Conservation (phyloP, 352 stramenopile species). For the Pythium chondricola region DNA sequence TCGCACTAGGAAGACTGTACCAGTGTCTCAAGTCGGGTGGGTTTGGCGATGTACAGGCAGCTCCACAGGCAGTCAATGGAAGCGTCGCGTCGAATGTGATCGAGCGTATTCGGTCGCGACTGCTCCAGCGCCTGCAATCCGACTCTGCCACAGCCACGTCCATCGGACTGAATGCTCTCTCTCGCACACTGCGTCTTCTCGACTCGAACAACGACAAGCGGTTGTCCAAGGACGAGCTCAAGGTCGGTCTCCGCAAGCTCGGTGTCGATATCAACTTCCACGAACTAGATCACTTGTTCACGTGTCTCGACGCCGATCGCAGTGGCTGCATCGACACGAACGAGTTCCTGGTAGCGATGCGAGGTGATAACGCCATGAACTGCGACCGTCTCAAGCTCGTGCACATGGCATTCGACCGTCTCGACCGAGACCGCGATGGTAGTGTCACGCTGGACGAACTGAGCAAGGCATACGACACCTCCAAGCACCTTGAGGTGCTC, state of each 20-base stretch:
- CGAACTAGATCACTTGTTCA: slow-evolving; percentile 64
- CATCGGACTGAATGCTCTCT: slow-evolving; percentile 29
- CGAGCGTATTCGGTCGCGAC: slow-evolving; percentile 8
- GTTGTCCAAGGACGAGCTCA: slow-evolving; percentile 56
- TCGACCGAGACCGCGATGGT: slow-evolving; percentile 54
- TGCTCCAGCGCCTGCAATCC: slow-evolving; percentile 15
- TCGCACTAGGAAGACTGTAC: slow-evolving; percentile 18
- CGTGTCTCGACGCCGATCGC: slow-evolving; percentile 55
- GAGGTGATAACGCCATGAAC: slow-evolving; percentile 29
- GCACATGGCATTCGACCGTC: slow-evolving; percentile 52
- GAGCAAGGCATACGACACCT: slow-evolving; percentile 35
- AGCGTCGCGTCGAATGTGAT: slow-evolving; percentile 4
- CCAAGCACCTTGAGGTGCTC: slow-evolving; percentile 48
- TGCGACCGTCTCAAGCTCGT: slow-evolving; percentile 43
- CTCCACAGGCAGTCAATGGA: neutral
- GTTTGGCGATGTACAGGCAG: slow-evolving; percentile 6
- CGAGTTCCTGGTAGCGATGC: slow-evolving; percentile 56
- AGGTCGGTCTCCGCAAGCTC: slow-evolving; percentile 40
- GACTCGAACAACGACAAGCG: slow-evolving; percentile 36
- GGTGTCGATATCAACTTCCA: slow-evolving; percentile 57
- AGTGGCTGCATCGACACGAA: slow-evolving; percentile 65
- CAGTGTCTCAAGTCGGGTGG: neutral
- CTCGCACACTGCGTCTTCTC: slow-evolving; percentile 32
- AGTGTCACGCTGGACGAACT: slow-evolving; percentile 51
- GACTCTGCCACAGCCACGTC: neutral